phyloP scores from a whole-genome alignment of 1,139 yeast genomes.

The Hansenula sp. region DNA sequence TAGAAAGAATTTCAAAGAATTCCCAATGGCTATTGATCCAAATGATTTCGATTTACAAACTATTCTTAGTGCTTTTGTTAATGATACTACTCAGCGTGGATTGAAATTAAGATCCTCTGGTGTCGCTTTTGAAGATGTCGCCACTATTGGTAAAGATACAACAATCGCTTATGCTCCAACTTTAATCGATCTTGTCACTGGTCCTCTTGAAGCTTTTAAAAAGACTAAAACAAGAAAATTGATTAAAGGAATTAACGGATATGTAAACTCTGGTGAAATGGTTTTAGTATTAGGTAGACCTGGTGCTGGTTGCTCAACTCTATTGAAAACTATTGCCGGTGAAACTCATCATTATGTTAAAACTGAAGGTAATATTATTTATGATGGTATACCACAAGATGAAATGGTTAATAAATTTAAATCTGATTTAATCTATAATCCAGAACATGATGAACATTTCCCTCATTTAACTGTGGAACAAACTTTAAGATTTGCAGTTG shows the following conservation, averaged over 20 bases:
- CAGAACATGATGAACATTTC: constrained; percentile 49
- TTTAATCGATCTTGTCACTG: constrained; percentile 26
- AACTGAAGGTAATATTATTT: constrained; percentile 37
- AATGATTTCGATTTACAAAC: constrained; percentile 27
- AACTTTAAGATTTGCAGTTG: constrained; percentile 37
- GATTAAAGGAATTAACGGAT: constrained; percentile 36
- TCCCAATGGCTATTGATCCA: constrained; percentile 18
- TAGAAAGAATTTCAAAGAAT: constrained; percentile 1
- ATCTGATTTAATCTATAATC: constrained; percentile 47
- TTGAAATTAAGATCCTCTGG: constrained; percentile 31
- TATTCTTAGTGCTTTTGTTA: constrained; percentile 26
- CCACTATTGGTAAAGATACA: constrained; percentile 31
- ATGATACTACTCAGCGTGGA: constrained; percentile 30
- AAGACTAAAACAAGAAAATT: constrained; percentile 9
- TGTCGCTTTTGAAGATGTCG: constrained; percentile 23
- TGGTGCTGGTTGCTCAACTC: constrained; percentile 53
- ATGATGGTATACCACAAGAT: constrained; percentile 45
- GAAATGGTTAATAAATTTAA: constrained; percentile 44
- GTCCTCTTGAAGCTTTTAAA: constrained; percentile 19
- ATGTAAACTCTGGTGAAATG: constrained; percentile 43
- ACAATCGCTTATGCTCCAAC: constrained; percentile 31
- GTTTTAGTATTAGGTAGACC: constrained; percentile 52
- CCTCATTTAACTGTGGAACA: constrained; percentile 50
- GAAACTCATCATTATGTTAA: constrained; percentile 59
- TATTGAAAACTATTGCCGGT: constrained; percentile 49